phyloP scores from a whole-genome alignment of 2,329 filamentous ascomycete species.

The Orbilia ellipsospora region DNA sequence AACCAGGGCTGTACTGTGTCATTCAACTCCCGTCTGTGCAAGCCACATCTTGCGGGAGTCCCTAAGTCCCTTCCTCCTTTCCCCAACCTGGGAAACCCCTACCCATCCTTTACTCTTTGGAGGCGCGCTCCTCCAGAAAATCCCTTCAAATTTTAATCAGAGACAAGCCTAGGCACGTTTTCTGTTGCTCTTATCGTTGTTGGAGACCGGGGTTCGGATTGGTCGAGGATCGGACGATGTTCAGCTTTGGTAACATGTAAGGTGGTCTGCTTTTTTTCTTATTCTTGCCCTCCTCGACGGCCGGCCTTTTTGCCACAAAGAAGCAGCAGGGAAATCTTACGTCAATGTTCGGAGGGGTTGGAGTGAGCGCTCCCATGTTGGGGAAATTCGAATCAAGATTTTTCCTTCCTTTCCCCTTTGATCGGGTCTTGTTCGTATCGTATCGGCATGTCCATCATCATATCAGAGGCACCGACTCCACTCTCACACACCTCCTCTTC shows the following conservation, averaged over 20 bases:
- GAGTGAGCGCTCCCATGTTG: constrained; percentile 22
- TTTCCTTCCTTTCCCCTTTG: constrained; percentile 9
- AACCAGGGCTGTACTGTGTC: constrained; percentile 46
- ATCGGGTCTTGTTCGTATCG: constrained; percentile 1
- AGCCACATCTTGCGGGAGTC: constrained; percentile 54
- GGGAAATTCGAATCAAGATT: constrained; percentile 54
- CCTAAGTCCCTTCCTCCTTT: constrained; percentile 15
- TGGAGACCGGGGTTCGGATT: constrained; percentile 37
- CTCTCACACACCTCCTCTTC: constrained; percentile 39
- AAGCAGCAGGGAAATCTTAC: constrained; percentile 31
- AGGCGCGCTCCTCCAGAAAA: constrained; percentile 56
- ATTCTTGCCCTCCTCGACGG: constrained; percentile 9
- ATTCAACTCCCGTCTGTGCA: constrained; percentile 49
- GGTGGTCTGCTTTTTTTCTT: constrained; percentile 26
- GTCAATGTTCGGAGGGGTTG: constrained; percentile 43
- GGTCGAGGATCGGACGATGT: constrained; percentile 52
- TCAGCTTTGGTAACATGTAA: constrained; percentile 48
- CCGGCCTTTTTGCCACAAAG: constrained; percentile 31
- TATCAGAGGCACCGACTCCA: background rate
- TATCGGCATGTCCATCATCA: constrained; percentile 38
- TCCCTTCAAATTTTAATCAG: constrained; percentile 55
- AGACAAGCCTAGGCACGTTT: constrained; percentile 51
- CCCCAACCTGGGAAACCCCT: constrained; percentile 26
- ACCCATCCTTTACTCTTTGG: constrained; percentile 26
- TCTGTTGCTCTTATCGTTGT: constrained; percentile 34